These are phyloP conservation scores for Xylaria hypoxylon DNA, from an alignment of 2,329 filamentous ascomycete species.

Conservation along the genomic window DNA sequence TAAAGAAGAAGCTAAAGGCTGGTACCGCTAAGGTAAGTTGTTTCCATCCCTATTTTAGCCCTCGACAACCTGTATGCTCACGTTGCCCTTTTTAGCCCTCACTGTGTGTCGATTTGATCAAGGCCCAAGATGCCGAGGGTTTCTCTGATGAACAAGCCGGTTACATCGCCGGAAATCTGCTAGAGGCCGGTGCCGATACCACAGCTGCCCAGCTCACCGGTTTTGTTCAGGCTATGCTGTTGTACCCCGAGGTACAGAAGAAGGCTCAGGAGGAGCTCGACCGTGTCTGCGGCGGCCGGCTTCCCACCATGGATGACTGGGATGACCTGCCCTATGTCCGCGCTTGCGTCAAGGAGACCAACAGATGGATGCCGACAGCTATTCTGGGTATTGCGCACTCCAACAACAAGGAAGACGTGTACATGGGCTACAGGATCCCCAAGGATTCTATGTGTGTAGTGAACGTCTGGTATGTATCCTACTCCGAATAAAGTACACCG, in stretches of 20 bases:
- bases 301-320: constrained; percentile 59
- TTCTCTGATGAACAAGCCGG: constrained; percentile 53
- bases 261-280: constrained; percentile 53
- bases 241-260: constrained; percentile 53
- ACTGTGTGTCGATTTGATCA: constrained; percentile 45
- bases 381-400: constrained; percentile 55
- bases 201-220: constrained; percentile 58
- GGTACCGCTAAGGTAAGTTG: constrained; percentile 41
- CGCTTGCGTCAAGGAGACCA: constrained; percentile 59
- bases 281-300: constrained; percentile 55
- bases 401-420: constrained; percentile 52
- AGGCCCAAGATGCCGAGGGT: constrained; percentile 48
- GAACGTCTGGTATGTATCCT: constrained; percentile 54
- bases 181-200: constrained; percentile 55
- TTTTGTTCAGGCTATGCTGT: constrained; percentile 56
- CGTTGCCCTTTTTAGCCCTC: constrained; percentile 43
- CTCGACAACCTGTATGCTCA: constrained; percentile 9
- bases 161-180: constrained; percentile 49
- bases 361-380: constrained; percentile 59
- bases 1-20: constrained; percentile 42
- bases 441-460: constrained; percentile 56
- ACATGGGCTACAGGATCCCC: constrained; percentile 57
- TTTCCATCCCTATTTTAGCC: too few species aligned
- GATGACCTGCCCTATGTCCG: constrained; percentile 60
- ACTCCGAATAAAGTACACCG: background rate